Evolutionary conservation across 169 alveolate genomes (phyloP).

Genomic region (Plasmodium reichenowi): DNA sequence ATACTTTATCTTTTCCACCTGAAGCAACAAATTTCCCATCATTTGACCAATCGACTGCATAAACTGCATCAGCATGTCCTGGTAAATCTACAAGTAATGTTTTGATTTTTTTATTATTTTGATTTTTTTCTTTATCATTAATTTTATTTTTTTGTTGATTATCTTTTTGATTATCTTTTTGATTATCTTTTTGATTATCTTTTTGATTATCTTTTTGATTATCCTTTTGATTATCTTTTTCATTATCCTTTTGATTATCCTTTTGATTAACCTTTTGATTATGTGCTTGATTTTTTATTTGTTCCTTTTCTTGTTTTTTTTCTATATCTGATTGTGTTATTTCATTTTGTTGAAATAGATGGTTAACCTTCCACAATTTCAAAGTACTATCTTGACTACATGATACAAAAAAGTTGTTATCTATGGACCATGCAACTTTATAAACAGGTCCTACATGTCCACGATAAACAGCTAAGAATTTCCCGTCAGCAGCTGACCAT

Average conservation of each 20-base stretch:
- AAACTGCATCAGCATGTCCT: conserved; percentile 99
- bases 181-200: conserved; percentile 9
- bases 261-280: conserved; percentile 22
- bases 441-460: conserved; percentile 99
- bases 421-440: conserved; percentile 97
- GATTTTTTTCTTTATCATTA: background rate
- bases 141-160: background rate
- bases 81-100: conserved; percentile 96
- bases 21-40: conserved; percentile 97
- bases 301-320: conserved; percentile 22
- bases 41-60: conserved; percentile 98
- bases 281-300: conserved; percentile 24
- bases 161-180: conserved; percentile 25
- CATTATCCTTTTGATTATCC: conserved; percentile 5
- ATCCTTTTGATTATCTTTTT: background rate
- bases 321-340: conserved; percentile 7
- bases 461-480: conserved; percentile 93
- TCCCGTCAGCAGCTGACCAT: conserved; percentile 94
- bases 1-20: conserved; percentile 93
- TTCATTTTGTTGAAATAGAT: conserved; percentile 46
- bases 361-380: conserved; percentile 95
- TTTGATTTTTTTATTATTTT: conserved; percentile 62
- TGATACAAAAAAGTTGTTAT: conserved; percentile 94
- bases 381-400: conserved; percentile 97
- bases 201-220: background rate